These are phyloP conservation scores for Saccharomycopsis sp. DNA, from an alignment of 805 yeast genomes.

Conservation along the genomic window DNA sequence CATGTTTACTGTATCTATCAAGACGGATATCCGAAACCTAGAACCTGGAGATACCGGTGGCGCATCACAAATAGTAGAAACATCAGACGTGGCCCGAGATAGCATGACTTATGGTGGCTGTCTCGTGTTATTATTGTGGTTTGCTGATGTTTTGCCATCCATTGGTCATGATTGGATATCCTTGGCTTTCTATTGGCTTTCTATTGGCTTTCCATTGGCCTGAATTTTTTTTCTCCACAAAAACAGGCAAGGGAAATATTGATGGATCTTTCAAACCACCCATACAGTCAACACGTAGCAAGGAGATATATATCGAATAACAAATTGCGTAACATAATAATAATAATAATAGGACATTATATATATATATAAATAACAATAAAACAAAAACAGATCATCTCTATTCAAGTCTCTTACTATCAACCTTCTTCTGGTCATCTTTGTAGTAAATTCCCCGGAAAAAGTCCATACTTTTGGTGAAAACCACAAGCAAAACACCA, in stretches of 20 bases:
- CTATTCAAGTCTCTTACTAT: conserved; percentile 5
- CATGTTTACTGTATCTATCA: no score
- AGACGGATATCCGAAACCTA: no score
- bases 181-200: neutral
- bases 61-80: no score
- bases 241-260: neutral
- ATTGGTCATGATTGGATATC: neutral
- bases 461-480: conserved; percentile 90
- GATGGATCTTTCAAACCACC: neutral
- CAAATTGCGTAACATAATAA: neutral
- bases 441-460: conserved; percentile 47
- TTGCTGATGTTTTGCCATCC: neutral
- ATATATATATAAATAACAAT: no score
- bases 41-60: no score
- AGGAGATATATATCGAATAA: neutral
- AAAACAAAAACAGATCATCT: neutral
- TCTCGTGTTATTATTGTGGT: neutral
- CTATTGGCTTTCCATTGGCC: neutral
- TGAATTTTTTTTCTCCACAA: neutral
- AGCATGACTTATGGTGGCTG: neutral
- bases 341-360: no score
- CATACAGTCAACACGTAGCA: no score
- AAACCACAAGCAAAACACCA: conserved; percentile 95
- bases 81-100: no score
- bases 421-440: conserved; percentile 4